A percentile compares a stretch with the other conserved stretches of the same genome.
These are phyloP conservation scores for Mucor indicus DNA, from an alignment of 371 early-diverging fungal genomes.

Conservation along the genomic window DNA sequence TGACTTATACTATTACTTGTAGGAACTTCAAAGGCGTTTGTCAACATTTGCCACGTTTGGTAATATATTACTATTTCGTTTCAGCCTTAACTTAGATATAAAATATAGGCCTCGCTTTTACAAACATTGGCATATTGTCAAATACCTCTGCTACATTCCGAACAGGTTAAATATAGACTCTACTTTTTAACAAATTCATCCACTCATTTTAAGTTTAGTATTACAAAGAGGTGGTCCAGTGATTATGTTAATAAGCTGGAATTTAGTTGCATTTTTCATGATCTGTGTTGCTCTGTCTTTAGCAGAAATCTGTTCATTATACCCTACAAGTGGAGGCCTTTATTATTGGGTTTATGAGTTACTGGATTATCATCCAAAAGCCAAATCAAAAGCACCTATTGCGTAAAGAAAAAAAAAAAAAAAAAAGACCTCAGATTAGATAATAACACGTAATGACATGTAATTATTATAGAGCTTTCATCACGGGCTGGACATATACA, in stretches of 20 bases:
- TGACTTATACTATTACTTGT: not conserved
- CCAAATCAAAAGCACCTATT: constrained; percentile 21
- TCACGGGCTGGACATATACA: constrained; percentile 45
- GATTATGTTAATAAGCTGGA: constrained; percentile 52
- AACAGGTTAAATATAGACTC: constrained; percentile 21
- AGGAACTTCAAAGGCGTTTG: constrained; percentile 34
- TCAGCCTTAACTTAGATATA: not conserved
- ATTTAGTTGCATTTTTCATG: constrained; percentile 59
- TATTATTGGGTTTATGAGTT: constrained; percentile 60
- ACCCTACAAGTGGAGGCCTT: constrained; percentile 67
- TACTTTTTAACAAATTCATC: not conserved
- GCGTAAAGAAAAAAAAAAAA: constrained; percentile 20
- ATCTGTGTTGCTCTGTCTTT: constrained; percentile 61
- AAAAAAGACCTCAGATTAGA: not conserved
- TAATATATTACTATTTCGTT: constrained; percentile 2
- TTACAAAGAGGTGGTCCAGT: constrained; percentile 44
- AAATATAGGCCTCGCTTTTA: constrained; percentile 37
- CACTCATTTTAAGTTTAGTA: constrained; percentile 3
- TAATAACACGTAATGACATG: not conserved
- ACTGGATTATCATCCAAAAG: constrained; percentile 16
- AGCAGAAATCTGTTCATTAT: constrained; percentile 73
- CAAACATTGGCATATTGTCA: constrained; percentile 44
- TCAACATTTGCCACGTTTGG: constrained; percentile 46
- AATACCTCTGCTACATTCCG: constrained; percentile 46
- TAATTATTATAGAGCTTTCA: constrained; percentile 29